phyloP scores from a whole-genome alignment of 2,329 filamentous ascomycete species.

The Cladophialophora carrionii region DNA sequence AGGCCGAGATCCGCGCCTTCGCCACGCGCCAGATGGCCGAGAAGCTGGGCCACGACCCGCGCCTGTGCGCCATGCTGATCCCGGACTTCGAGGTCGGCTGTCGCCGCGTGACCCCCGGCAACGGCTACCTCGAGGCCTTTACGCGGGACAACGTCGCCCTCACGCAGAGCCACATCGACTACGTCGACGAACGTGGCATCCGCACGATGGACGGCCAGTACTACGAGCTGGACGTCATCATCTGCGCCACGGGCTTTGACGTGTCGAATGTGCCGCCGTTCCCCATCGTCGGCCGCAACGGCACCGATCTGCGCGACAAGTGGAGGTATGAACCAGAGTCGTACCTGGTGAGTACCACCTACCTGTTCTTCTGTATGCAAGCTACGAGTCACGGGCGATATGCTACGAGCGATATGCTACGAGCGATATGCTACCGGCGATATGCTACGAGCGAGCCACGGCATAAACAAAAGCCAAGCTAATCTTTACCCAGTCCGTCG shows the following conservation, averaged over 20 bases:
- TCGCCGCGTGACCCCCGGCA: conserved; percentile 55
- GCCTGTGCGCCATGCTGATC: conserved; percentile 36
- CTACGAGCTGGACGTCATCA: conserved; percentile 16
- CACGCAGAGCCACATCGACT: conserved; percentile 42
- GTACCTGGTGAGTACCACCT: conserved; percentile 32
- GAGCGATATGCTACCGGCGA: no score
- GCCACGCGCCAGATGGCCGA: conserved; percentile 29
- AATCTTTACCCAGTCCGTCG: conserved; percentile 7
- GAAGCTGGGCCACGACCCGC: conserved; percentile 34
- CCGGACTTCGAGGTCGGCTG: conserved; percentile 48
- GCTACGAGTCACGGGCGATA: neutral
- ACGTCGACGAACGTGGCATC: conserved; percentile 42
- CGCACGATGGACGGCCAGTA: conserved; percentile 26
- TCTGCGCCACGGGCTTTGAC: conserved; percentile 28
- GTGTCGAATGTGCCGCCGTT: conserved; percentile 23
- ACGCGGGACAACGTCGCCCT: conserved; percentile 46
- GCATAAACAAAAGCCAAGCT: neutral
- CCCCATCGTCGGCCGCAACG: conserved; percentile 25
- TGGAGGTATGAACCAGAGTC: conserved; percentile 41
- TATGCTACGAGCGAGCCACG: no score
- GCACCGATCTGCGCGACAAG: conserved; percentile 37
- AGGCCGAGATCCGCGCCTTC: conserved; percentile 24
- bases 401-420: no score
- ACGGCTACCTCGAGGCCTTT: conserved; percentile 57
- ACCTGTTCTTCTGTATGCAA: neutral